Base-by-base conservation (phyloP, 352 stramenopile species). In the Phytophthora sp. region DNA sequence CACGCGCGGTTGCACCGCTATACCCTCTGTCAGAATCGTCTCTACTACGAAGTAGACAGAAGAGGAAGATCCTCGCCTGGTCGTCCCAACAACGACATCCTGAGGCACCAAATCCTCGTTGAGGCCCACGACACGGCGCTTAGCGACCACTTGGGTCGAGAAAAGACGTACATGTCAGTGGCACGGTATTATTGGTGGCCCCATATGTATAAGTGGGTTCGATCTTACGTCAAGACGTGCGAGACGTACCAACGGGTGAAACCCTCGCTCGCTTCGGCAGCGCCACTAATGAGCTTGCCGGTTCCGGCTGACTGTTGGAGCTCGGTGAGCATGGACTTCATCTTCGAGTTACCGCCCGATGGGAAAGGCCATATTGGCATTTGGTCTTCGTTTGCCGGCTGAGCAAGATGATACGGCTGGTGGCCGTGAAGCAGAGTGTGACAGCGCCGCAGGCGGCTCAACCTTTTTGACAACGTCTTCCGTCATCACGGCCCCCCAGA, bases 201-300 rank as follows among this genome's bases (percentile, higher is more conserved):
- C 41, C 39, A 31, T 7, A 53, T 61, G 54, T 61, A 61, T 18
- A 45, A 30, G 20, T 56, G 49, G 20, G 12, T 53, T 5, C 47
- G 27, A 0, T 30, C 41, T 12, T 55, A 29, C 26, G 54, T 53
- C 7, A 26, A 41, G 4, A 36, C 39, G 13, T 53, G 54, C 23
- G 15, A 61, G 33, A 27, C 31, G 13, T 61, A 20, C n/a, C 38
- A 61, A 8, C 54, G 5, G 12, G 35, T 38, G 5, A 58, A 58
- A 6, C 36, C 33, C 7, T 2, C 9, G 16, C 21, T 6, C 3
- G 38, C 23, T 0, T 20, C 8, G 4, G 21, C 47, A 49, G 33
- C 23, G 12, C 51, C 51, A 7, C 39, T 58, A 7, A 35, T 21
- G 16, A 23, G 35, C 6, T 23, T 49, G 2, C 16, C 21, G 9